Base-by-base conservation (phyloP, 495 filamentous ascomycete genomes). In the Sabuloglossum arenarium region DNA sequence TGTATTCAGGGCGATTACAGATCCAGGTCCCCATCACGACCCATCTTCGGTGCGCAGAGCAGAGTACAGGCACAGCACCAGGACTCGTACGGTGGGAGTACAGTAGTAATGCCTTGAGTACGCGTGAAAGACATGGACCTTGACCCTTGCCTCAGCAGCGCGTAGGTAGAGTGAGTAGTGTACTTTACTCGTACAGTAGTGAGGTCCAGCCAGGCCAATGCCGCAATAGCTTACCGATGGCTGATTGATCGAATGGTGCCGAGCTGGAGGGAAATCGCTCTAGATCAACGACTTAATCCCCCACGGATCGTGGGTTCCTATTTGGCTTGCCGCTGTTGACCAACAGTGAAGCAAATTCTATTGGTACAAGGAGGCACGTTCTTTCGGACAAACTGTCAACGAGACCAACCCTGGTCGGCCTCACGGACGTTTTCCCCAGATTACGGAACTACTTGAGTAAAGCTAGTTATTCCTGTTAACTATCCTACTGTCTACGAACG, bases 331-430 rank as follows among this genome's bases (percentile, higher is more conserved):
- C 47, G 47, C 47, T 51, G 47, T 47, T 47, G 19, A 47, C 45
- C 45, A 6, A 21, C 6, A 14, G 23, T 51, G 47, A 51, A 9
- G 10, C 47, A 6, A 23, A 29, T 51, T 5, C 16, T 11, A 51
- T 51, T 51, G 47, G 34, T 39, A 39, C n/a, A n/a, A n/a, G 39
- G 39, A 43, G n/a, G 47, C 47, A 28, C 23, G 47, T 51, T 43
- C 47, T 51, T 51, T 51, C 47, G 47, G 47, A 51, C 47, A 51
- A 51, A 51, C 47, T 51, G 47, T 51, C 47, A 30, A 28, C 47
- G 47, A 16, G 23, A 16, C 47, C 47, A 43, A 51, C 28, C 47
- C 47, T 51, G 47, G 47, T 29, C 47, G 14, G 23, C 21, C 47
- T 19, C 23, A 51, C 47, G 24, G 47, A 51, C 47, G 47, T 30